A percentile compares a stretch with the other conserved stretches of the same genome.
These are phyloP conservation scores for Debaryomyces fabryi DNA, from an alignment of 1,139 yeast species.

Conservation along the genomic window DNA sequence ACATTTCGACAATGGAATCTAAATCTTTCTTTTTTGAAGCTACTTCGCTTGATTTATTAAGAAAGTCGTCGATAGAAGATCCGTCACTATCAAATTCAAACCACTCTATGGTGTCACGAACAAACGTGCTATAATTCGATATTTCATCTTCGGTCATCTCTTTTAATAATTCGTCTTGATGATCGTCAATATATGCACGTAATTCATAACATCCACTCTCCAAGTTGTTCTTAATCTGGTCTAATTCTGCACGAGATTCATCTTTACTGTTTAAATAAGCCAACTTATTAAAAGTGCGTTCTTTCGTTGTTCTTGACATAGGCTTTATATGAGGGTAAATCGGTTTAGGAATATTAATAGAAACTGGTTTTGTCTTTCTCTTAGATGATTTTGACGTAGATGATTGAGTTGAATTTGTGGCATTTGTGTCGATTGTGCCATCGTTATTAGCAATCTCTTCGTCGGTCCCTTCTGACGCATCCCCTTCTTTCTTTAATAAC, in stretches of 20 bases:
- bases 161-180: slow-evolving; percentile 41
- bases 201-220: slow-evolving; percentile 63
- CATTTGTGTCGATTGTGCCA: slow-evolving; percentile 13
- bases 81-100: slow-evolving; percentile 72
- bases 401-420: slow-evolving; percentile 22
- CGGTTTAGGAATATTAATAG: slow-evolving; percentile 29
- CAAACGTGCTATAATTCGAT: slow-evolving; percentile 24
- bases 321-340: slow-evolving; percentile 49
- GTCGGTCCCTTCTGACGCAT: slow-evolving; percentile 15
- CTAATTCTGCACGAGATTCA: slow-evolving; percentile 45
- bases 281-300: slow-evolving; percentile 31
- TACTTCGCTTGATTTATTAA: slow-evolving; percentile 27
- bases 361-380: slow-evolving; percentile 19
- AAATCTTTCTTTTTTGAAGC: slow-evolving; percentile 24
- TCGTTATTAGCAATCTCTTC: slow-evolving; percentile 14
- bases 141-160: slow-evolving; percentile 39
- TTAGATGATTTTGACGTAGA: slow-evolving; percentile 21
- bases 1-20: slow-evolving; percentile 26
- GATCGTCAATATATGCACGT: slow-evolving; percentile 54
- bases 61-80: slow-evolving; percentile 47
- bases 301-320: slow-evolving; percentile 43
- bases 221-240: slow-evolving; percentile 53
- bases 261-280: slow-evolving; percentile 47
- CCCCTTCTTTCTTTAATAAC: slow-evolving; percentile 26
- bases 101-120: slow-evolving; percentile 70